Percentiles rank a stretch among this genome's conserved stretches.
These are phyloP conservation scores for Pythium biforme DNA, from an alignment of 352 stramenopile species.

Conservation along the genomic window DNA sequence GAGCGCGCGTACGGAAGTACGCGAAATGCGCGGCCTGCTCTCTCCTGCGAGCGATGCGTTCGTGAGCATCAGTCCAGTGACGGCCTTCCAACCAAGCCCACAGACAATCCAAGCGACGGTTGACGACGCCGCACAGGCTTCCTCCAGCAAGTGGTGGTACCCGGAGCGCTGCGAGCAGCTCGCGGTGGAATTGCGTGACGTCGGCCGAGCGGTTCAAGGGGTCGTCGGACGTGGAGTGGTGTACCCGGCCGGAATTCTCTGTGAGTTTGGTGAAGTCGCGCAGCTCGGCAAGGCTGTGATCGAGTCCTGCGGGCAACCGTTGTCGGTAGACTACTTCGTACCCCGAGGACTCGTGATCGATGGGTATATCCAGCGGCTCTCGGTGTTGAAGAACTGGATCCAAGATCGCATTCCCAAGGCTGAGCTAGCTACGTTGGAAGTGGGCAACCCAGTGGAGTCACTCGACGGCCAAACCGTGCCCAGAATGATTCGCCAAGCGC, in stretches of 20 bases:
- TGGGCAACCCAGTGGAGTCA: not conserved
- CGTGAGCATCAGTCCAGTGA: not conserved
- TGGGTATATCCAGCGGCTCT: not conserved
- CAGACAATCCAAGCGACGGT: not conserved
- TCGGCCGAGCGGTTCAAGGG: not conserved
- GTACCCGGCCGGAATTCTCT: not conserved
- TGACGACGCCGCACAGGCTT: not conserved
- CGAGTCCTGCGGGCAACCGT: constrained; percentile 2
- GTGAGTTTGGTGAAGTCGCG: constrained; percentile 5
- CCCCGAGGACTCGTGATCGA: constrained; percentile 5
- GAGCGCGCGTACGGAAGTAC: not conserved
- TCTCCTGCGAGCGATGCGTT: not conserved
- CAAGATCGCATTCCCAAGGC: not conserved
- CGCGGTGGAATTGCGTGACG: not conserved
- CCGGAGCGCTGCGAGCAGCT: constrained; percentile 5
- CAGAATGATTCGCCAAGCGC: constrained; percentile 3
- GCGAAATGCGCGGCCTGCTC: not conserved
- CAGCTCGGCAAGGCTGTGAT: constrained; percentile 5
- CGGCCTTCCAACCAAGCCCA: not conserved
- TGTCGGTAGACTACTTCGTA: constrained; percentile 10
- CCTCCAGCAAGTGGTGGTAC: constrained; percentile 3
- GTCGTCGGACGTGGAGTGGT: constrained; percentile 4
- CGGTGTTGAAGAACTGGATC: not conserved
- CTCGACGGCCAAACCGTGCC: not conserved
- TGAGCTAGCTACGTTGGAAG: not conserved